These are phyloP conservation scores for Logfia minima DNA, from an alignment of 129 eudicot species.

Conservation along the genomic window DNA sequence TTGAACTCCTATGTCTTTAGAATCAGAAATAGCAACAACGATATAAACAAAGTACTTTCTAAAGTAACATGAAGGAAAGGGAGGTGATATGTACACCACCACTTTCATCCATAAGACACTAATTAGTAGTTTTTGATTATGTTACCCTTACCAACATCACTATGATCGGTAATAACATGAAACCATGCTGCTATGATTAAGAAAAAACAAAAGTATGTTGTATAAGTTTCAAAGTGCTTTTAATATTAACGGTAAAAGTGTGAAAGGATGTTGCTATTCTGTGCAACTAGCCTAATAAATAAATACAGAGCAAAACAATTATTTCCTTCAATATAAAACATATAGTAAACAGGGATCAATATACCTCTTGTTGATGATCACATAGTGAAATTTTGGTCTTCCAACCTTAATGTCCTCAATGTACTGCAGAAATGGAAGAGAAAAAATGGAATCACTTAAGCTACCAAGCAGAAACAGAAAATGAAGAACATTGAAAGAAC, in stretches of 20 bases:
- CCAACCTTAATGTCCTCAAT: slow-evolving; percentile 76
- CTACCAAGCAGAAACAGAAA: slow-evolving; percentile 9
- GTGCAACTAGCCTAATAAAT: no score
- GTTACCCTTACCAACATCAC: not conserved
- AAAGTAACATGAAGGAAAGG: not conserved
- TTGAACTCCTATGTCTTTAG: no score
- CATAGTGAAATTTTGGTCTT: slow-evolving; percentile 80
- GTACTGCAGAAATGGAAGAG: slow-evolving; percentile 47
- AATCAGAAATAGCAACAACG: no score
- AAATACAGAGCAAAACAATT: not conserved
- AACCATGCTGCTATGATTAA: not conserved
- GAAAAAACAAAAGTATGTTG: not conserved
- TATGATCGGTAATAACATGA: not conserved
- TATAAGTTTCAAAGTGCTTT: no score
- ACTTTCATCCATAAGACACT: not conserved
- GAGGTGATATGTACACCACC: not conserved
- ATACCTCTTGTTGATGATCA: slow-evolving; percentile 86
- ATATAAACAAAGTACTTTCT: not conserved
- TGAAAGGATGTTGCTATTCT: not conserved
- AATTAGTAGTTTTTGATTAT: not conserved
- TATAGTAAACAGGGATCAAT: not conserved
- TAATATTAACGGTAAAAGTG: not conserved
- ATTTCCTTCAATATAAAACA: not conserved
- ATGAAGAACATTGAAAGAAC: not conserved
- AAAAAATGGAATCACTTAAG: slow-evolving; percentile 9